Evolutionary conservation across 2,329 filamentous ascomycete species (phyloP), one percentile per base, ranked within the genome.

Genomic region (Alternaria atra): DNA sequence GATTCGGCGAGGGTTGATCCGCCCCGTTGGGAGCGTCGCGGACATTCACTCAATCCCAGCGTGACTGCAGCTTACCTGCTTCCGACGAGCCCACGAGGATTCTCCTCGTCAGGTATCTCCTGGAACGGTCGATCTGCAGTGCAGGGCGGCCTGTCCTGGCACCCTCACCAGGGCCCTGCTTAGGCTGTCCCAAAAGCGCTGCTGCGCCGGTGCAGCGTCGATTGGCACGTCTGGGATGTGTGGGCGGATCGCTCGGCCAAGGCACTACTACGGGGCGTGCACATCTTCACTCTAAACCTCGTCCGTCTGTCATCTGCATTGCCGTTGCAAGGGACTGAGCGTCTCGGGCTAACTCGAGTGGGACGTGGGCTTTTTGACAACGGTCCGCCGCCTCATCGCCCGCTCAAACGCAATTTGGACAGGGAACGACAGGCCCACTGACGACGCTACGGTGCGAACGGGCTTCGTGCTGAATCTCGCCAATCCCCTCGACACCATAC

Each of bases 61-160:
- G 35, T 23, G 30, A 42, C 42, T 58, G 65, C 54, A 66, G 67
- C 60, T 61, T 74, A 64, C 68, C 68, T 67, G 68, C 70, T 71
- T 67, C 73, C 72, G 72, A 52, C 20, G 54, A 29, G 58, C 37
- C 66, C 65, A 64, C 52, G 59, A 55, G 63, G 63, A 65, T 58
- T 63, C 60, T 60, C 67, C 56, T 66, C 20, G 20, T 20, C 61
- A 65, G 62, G 63, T 55, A 55, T 69, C 67, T 71, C 67, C 68
- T 71, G 71, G 66, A 69, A 70, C 65, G 69, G 66, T 65, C 66
- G 78, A 80, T 80, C 78, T 80, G 76, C 78, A 61, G 74, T 75
- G 77, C 77, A 78, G 73, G 68, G 68, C 67, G 66, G 72, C 77
- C 77, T 77, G 77, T 79, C 77, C 77, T 77, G 63, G 77, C 69